phyloP scores from a whole-genome alignment of 2,329 filamentous ascomycete genomes.

The Daldinia eschscholtzii region DNA sequence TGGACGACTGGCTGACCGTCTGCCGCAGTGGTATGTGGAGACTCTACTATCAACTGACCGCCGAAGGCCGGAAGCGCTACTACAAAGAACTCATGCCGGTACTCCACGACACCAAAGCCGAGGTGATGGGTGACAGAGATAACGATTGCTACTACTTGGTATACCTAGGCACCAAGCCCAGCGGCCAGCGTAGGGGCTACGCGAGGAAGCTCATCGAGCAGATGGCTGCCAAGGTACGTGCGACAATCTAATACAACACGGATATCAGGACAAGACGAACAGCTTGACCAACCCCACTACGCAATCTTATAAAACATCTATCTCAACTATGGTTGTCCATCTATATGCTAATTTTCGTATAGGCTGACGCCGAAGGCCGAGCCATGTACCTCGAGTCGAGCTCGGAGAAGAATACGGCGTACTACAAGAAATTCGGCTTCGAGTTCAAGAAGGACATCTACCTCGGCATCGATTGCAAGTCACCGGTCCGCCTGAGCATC shows the following conservation, averaged over 20 bases:
- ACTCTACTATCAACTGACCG: slow-evolving; percentile 78
- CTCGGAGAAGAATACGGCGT: slow-evolving; percentile 73
- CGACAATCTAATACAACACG: background rate
- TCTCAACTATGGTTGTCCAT: background rate
- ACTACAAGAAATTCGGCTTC: slow-evolving; percentile 84
- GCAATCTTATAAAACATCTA: background rate
- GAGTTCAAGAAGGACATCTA: slow-evolving; percentile 72
- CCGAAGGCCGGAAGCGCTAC: slow-evolving; percentile 79
- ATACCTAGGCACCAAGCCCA: slow-evolving; percentile 82
- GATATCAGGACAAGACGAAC: background rate
- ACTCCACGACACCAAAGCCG: slow-evolving; percentile 77
- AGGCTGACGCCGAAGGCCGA: slow-evolving; percentile 76
- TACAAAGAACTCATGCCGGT: slow-evolving; percentile 82
- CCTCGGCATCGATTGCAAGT: slow-evolving; percentile 56
- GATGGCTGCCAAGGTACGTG: slow-evolving; percentile 71
- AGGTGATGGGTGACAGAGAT: slow-evolving; percentile 76
- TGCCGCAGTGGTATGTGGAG: slow-evolving; percentile 83
- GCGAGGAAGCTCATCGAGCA: slow-evolving; percentile 77
- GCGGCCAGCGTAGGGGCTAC: slow-evolving; percentile 78
- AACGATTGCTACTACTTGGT: slow-evolving; percentile 83
- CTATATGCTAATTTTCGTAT: slow-evolving; percentile 22
- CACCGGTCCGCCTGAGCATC: slow-evolving; percentile 77
- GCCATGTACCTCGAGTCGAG: slow-evolving; percentile 85
- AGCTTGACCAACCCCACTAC: background rate
- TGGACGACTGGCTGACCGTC: slow-evolving; percentile 79